Evolutionary conservation across 1,139 yeast genomes (phyloP), one percentile per base, ranked within the genome.

Genomic region (Zhuliangozyma parablackwelliae): DNA sequence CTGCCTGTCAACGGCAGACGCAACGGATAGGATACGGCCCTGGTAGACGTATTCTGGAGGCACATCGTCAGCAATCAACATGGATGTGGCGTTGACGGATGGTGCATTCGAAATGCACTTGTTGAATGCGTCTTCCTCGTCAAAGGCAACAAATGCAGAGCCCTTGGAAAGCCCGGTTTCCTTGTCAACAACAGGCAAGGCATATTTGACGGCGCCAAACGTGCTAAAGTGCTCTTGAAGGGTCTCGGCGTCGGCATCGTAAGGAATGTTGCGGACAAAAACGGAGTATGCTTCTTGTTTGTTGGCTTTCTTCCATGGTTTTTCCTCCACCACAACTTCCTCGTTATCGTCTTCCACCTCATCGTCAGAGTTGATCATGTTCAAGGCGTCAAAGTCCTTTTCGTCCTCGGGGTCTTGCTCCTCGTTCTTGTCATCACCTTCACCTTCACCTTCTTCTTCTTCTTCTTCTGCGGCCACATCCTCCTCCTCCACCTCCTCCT

Each of bases 131-230:
- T 72, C 78, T 43, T 77, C 78, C 26, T 72, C 67, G 37, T 57
- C 61, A 56, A 92, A 92, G 0, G 96, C 96, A 31, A 92, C 96
- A 57, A 92, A 92, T 0, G 97, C 99, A 1, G 96, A 84, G 39
- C 99, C 99, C 57, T 75, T 86, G 9, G 98, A 89, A 42, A 87
- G 68, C 5, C 95, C 95, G 2, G 96, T 82, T 40, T 72, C 82
- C 53, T 73, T 84, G 56, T 94, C 99, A 47, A 82, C 72, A 9
- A 94, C 98, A 0, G 97, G 97, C 35, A 92, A 71, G 1, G 98
- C 98, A 56, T 89, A 92, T 50, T 85, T 82, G 26, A 92, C 90
- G 8, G 86, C 75, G 8, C 99, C 99, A 55, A 92, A 89, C 40
- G 70, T 63, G 13, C 32, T 31, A 54, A 92, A 92, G 56, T 92